These are phyloP conservation scores for Forsythia viridissima DNA, from an alignment of 257 asterid species.

Conservation along the genomic window DNA sequence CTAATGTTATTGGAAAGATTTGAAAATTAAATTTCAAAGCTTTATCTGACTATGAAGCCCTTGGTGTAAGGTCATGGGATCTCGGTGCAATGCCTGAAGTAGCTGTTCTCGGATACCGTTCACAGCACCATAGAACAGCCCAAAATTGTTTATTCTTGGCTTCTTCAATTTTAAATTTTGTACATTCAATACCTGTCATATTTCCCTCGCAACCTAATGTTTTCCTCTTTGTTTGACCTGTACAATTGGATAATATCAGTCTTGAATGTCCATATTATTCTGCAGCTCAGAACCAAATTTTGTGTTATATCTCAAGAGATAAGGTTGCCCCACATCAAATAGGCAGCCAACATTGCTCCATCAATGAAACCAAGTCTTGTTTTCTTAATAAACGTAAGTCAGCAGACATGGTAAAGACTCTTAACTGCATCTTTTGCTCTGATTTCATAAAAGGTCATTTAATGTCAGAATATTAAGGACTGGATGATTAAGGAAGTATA, in stretches of 20 bases:
- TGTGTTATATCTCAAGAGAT: too few relatives aligned
- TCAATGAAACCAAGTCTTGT: not conserved
- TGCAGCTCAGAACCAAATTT: not conserved
- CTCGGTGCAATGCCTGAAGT: not conserved
- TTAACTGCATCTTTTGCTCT: not conserved
- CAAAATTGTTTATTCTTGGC: not conserved
- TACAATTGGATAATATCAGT: not conserved
- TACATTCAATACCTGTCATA: not conserved
- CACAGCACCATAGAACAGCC: not conserved
- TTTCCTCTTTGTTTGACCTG: not conserved
- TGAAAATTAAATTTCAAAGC: not conserved
- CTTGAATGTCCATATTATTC: not conserved
- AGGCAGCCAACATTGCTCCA: not conserved
- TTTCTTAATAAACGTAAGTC: not conserved
- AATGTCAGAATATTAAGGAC: not conserved
- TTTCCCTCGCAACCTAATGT: not conserved
- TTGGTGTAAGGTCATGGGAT: not conserved
- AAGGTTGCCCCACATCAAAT: not conserved
- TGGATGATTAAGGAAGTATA: not conserved
- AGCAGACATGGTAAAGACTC: not conserved
- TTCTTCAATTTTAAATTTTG: not conserved
- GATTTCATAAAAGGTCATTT: not conserved
- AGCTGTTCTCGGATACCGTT: not conserved
- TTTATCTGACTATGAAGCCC: not conserved
- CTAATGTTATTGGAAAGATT: not conserved